These are phyloP conservation scores for Apophysomyces variabilis DNA, from an alignment of 371 early-diverging fungal genomes.

Conservation along the genomic window DNA sequence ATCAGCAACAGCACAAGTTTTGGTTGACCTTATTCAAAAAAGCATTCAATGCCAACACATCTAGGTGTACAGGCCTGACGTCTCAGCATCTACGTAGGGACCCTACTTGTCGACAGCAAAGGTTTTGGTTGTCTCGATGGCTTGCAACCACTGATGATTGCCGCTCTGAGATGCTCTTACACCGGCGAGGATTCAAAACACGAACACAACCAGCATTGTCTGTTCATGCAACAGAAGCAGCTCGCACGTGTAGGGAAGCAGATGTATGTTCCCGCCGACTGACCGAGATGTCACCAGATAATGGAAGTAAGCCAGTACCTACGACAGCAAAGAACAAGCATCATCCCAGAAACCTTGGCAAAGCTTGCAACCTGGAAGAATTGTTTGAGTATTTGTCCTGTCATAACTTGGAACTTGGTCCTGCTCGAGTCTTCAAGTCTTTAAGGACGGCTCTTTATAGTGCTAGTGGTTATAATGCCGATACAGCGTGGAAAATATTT, in stretches of 20 bases:
- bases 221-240: constrained; percentile 1
- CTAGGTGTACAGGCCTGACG: background rate
- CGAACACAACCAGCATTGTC: background rate
- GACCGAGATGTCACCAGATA: background rate
- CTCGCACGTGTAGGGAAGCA: constrained; percentile 1
- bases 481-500: constrained; percentile 43
- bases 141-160: background rate
- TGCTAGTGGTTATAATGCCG: constrained; percentile 22
- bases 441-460: constrained; percentile 40
- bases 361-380: constrained; percentile 16
- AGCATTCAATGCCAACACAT: constrained; percentile 10
- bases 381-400: constrained; percentile 14
- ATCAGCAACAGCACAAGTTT: constrained; percentile 3
- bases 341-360: constrained; percentile 19
- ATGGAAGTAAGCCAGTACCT: constrained; percentile 1
- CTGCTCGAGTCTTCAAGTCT: constrained; percentile 26
- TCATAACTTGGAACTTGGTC: constrained; percentile 3
- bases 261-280: background rate
- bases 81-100: background rate
- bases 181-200: constrained; percentile 6
- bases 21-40: constrained; percentile 6
- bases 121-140: background rate
- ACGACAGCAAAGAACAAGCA: background rate
- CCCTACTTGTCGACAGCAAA: constrained; percentile 1
- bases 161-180: background rate